Evolutionary conservation across 345 rosid genomes (phyloP).

Genomic region (Pelargonium nanum): DNA sequence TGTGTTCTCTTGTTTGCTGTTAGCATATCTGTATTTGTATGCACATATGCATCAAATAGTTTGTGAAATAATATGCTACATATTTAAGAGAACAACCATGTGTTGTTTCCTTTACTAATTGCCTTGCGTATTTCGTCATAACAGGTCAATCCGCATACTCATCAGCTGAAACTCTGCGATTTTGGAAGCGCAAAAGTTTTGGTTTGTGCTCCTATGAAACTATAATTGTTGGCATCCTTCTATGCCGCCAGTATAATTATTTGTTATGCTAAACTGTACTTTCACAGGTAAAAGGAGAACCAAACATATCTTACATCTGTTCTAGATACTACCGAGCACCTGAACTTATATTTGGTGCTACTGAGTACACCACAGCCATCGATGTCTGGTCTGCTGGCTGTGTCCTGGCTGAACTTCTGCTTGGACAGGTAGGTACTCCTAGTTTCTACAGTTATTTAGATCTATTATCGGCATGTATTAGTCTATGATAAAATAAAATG

Average conservation of each 20-base stretch:
- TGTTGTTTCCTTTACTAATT: background rate
- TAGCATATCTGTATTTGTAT: background rate
- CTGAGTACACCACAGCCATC: constrained; percentile 20
- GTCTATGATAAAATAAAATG: background rate
- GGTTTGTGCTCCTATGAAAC: constrained; percentile 6
- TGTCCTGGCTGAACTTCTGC: constrained; percentile 17
- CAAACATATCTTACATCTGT: constrained; percentile 23
- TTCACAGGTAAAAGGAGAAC: constrained; percentile 21
- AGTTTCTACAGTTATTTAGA: background rate
- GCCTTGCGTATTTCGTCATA: background rate
- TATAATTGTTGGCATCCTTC: background rate
- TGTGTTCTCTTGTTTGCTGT: background rate
- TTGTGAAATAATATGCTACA: no score
- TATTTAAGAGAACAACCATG: no score
- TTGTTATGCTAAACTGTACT: background rate
- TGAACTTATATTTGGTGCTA: constrained; percentile 24
- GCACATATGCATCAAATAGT: no score
- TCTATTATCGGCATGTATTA: background rate
- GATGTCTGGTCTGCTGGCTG: constrained; percentile 27
- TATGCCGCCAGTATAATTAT: background rate
- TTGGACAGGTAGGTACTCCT: constrained; percentile 12
- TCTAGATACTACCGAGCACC: constrained; percentile 22
- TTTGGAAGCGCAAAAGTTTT: constrained; percentile 25
- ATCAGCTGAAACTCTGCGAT: constrained; percentile 21
- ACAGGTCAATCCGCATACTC: constrained; percentile 23